Evolutionary conservation across 164 flowering plant genomes (phyloP).

Genomic region (Euptelea pleiosperma): DNA sequence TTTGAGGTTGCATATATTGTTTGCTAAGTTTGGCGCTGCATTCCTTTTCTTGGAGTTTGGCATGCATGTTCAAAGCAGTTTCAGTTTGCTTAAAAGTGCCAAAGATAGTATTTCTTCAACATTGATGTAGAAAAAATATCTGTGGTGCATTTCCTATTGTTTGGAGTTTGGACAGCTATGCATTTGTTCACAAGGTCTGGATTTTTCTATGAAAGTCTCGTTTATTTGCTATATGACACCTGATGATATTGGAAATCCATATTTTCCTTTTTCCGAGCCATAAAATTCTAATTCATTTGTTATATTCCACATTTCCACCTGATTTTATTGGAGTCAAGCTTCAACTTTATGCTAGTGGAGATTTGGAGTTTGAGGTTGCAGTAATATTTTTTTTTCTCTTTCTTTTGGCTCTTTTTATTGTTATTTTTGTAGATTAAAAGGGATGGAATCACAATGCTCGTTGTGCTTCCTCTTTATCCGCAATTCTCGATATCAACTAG

Average conservation of each 20-base stretch:
- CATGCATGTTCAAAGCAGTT: neutral
- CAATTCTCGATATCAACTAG: conserved; percentile 99
- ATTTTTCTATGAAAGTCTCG: neutral
- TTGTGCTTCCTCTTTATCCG: conserved; percentile 98
- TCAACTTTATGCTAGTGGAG: neutral
- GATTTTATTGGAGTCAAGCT: neutral
- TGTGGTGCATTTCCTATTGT: neutral
- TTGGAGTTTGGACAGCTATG: too few species aligned
- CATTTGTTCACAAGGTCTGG: neutral
- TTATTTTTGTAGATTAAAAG: conserved; percentile 61
- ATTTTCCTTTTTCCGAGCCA: neutral
- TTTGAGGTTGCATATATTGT: too few species aligned
- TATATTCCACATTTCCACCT: too few species aligned
- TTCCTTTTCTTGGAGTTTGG: too few species aligned
- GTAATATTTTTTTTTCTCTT: neutral
- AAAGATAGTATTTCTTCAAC: too few species aligned
- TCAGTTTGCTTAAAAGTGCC: neutral
- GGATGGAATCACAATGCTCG: conserved; percentile 85
- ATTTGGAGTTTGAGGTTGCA: neutral
- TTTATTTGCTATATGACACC: neutral
- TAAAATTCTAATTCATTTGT: neutral
- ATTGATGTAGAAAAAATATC: neutral
- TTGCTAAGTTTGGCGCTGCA: too few species aligned
- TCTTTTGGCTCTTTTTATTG: neutral
- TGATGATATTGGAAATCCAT: neutral